Percentiles rank a stretch among this genome's conserved stretches.
Conservation (phyloP, 2,329 filamentous ascomycete species). For the Cytospora paraplurivora region DNA sequence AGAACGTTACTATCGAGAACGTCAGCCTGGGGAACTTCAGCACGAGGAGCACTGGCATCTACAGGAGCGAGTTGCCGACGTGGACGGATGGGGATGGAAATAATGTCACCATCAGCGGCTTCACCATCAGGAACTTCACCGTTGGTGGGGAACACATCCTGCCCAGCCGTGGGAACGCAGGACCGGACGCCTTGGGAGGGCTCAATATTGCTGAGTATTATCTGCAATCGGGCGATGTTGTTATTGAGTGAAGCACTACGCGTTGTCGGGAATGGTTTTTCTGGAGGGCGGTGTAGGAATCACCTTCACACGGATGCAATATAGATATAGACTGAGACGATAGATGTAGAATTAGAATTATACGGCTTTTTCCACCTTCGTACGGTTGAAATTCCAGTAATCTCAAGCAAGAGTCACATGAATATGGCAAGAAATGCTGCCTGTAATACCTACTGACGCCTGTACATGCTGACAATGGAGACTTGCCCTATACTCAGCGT, state of each 20-base stretch:
- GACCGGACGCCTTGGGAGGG: constrained; percentile 1
- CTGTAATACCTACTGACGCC: too few species aligned
- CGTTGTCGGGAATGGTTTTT: too few species aligned
- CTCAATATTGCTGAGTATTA: constrained; percentile 14
- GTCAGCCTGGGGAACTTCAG: constrained; percentile 28
- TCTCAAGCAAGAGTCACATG: too few species aligned
- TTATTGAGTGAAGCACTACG: constrained; percentile 4
- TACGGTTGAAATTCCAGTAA: too few species aligned
- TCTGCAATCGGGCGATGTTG: neutral
- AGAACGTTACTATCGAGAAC: constrained; percentile 29
- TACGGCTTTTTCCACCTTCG: too few species aligned
- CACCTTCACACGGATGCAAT: neutral
- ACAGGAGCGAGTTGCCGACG: constrained; percentile 27
- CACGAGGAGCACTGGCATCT: constrained; percentile 25
- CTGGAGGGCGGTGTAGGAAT: neutral
- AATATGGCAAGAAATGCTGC: too few species aligned
- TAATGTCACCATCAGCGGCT: constrained; percentile 20
- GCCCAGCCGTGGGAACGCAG: constrained; percentile 8
- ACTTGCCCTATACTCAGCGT: too few species aligned
- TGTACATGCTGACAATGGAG: too few species aligned
- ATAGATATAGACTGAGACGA: too few species aligned
- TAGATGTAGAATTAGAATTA: too few species aligned
- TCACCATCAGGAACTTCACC: constrained; percentile 25
- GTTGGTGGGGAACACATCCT: constrained; percentile 20
- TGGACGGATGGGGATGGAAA: constrained; percentile 21